Conservation (phyloP, 352 stramenopile species). For the Aphanomyces cochlioides region DNA sequence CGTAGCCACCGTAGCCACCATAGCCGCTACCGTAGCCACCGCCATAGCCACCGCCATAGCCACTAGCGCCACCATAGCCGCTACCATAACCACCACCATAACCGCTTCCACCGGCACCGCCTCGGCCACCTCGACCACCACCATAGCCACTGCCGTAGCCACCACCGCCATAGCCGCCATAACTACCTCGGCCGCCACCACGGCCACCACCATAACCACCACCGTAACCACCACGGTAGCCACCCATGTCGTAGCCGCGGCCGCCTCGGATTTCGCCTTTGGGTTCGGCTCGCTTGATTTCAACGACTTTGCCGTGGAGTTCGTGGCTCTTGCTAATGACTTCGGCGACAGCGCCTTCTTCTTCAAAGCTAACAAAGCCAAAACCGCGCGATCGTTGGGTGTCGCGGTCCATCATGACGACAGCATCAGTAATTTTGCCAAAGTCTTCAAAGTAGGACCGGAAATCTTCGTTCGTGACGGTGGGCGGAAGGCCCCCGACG, state of each 20-base stretch:
- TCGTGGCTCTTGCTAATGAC: slow-evolving; percentile 87
- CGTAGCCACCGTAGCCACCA: slow-evolving; percentile 24
- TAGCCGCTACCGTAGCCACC: slow-evolving; percentile 30
- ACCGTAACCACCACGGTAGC: slow-evolving; percentile 42
- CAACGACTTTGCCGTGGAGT: slow-evolving; percentile 87
- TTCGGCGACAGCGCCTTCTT: slow-evolving; percentile 82
- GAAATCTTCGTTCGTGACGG: slow-evolving; percentile 88
- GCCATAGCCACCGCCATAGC: slow-evolving; percentile 22
- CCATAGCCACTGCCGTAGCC: slow-evolving; percentile 34
- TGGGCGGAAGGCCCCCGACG: slow-evolving; percentile 82
- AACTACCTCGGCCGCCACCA: slow-evolving; percentile 32
- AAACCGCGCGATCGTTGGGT: slow-evolving; percentile 89
- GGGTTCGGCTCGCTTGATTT: slow-evolving; percentile 85
- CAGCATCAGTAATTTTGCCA: slow-evolving; percentile 85
- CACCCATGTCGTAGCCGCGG: slow-evolving; percentile 31
- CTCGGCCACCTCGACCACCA: slow-evolving; percentile 25
- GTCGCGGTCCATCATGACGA: slow-evolving; percentile 92
- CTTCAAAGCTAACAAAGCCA: slow-evolving; percentile 91
- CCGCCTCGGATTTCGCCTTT: slow-evolving; percentile 57
- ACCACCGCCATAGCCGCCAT: slow-evolving; percentile 28
- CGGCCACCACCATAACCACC: slow-evolving; percentile 35
- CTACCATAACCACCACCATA: slow-evolving; percentile 33
- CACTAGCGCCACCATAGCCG: slow-evolving; percentile 14
- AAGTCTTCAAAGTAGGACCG: slow-evolving; percentile 89
- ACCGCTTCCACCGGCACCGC: slow-evolving; percentile 32